Evolutionary conservation across 148 eudicot genomes (phyloP).

Genomic region (Fagopyrum homotropicum): DNA sequence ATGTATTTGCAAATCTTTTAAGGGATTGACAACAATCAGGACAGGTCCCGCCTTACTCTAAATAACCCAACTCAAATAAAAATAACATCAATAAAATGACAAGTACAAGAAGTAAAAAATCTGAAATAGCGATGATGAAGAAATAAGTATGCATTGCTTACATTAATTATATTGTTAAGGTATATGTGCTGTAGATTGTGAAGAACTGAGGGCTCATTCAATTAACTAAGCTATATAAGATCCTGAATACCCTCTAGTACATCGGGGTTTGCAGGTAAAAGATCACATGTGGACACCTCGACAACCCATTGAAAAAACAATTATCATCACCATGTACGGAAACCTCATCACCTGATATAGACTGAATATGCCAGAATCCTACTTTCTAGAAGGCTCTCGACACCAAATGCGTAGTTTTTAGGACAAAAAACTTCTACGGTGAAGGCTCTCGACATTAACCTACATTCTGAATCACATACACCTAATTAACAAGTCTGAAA

Average conservation of each 20-base stretch:
- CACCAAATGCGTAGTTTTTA: no score
- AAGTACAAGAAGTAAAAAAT: no score
- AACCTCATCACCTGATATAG: no score
- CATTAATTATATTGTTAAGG: slow-evolving; percentile 63
- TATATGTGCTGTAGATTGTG: slow-evolving; percentile 73
- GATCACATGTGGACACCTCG: slow-evolving; percentile 46
- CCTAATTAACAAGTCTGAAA: no score
- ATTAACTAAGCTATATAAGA: slow-evolving; percentile 21
- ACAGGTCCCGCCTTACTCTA: no score
- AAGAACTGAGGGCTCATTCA: slow-evolving; percentile 93
- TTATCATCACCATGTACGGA: neutral
- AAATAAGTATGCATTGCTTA: slow-evolving; percentile 24
- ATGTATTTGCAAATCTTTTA: slow-evolving; percentile 55
- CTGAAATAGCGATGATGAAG: no score
- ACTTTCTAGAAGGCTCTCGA: no score
- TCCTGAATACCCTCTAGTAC: slow-evolving; percentile 84
- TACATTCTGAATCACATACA: no score
- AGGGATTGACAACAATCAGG: slow-evolving; percentile 63
- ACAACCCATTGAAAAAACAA: slow-evolving; percentile 38
- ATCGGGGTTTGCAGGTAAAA: slow-evolving; percentile 88
- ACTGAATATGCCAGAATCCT: no score
- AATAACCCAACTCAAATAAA: no score
- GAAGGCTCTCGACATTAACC: no score
- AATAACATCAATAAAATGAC: neutral
- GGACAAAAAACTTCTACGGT: no score